phyloP scores from a whole-genome alignment of 148 eudicot species.

The Camellia granthamiana region DNA sequence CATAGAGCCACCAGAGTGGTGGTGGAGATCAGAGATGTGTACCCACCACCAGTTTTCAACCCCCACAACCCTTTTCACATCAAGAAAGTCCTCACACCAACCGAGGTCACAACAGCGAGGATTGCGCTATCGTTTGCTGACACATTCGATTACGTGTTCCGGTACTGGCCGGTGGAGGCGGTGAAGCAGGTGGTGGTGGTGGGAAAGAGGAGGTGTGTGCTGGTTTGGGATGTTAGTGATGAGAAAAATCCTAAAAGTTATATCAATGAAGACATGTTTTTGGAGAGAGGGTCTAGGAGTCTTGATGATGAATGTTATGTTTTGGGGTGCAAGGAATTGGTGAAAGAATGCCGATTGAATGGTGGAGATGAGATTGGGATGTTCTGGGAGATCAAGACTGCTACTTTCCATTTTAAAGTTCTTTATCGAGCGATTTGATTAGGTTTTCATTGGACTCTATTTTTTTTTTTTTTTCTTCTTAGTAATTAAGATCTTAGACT shows the following conservation, averaged over 20 bases:
- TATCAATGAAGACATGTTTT: not conserved
- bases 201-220: conserved; percentile 2
- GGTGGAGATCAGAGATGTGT: conserved; percentile 20
- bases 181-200: conserved; percentile 12
- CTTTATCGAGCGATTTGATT: not conserved
- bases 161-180: conserved; percentile 12
- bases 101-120: conserved; percentile 12
- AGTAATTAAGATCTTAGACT: too few species aligned
- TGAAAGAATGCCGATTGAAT: not conserved
- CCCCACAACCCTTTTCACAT: conserved; percentile 16
- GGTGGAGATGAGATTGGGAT: conserved; percentile 14
- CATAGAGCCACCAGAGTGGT: not conserved
- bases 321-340: conserved; percentile 11
- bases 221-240: conserved; percentile 14
- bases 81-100: conserved; percentile 14
- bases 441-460: not conserved
- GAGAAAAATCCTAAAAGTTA: conserved; percentile 16
- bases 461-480: too few species aligned
- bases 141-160: conserved; percentile 13
- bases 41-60: not conserved
- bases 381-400: not conserved
- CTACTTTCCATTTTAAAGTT: conserved; percentile 7
- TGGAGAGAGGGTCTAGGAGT: conserved; percentile 3
- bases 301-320: conserved; percentile 1
- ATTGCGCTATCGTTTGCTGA: conserved; percentile 12